These are phyloP conservation scores for Apiospora rasikravindrae DNA, from an alignment of 2,329 filamentous ascomycete species.

Conservation along the genomic window DNA sequence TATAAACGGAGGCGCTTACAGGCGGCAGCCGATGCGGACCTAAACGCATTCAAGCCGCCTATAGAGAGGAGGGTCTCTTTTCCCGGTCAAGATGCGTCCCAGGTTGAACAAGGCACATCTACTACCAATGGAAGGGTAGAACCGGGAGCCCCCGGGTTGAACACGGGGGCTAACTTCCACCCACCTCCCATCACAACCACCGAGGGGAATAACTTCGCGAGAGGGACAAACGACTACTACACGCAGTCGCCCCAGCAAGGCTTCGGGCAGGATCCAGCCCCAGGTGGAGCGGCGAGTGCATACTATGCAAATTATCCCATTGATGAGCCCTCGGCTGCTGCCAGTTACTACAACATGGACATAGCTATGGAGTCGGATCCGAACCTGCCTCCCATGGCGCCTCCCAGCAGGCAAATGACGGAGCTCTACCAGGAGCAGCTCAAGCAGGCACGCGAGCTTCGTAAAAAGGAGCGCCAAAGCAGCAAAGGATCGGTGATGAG, in stretches of 20 bases:
- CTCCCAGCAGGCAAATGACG: constrained; percentile 37
- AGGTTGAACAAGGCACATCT: constrained; percentile 22
- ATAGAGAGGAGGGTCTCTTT: constrained; percentile 18
- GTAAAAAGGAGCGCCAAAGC: constrained; percentile 26
- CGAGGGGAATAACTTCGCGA: constrained; percentile 30
- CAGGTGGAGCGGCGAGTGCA: constrained; percentile 31
- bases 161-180: constrained; percentile 26
- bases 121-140: constrained; percentile 29
- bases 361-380: constrained; percentile 41
- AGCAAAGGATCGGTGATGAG: constrained; percentile 37
- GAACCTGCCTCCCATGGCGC: constrained; percentile 29
- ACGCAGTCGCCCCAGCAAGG: constrained; percentile 28
- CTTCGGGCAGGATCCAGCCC: constrained; percentile 31
- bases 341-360: constrained; percentile 41
- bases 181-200: constrained; percentile 26
- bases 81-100: constrained; percentile 14
- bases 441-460: constrained; percentile 34
- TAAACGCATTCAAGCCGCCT: constrained; percentile 6
- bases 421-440: constrained; percentile 39
- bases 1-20: constrained; percentile 31
- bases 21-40: neutral
- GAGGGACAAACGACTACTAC: constrained; percentile 28
- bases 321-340: constrained; percentile 31
- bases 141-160: constrained; percentile 25
- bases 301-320: constrained; percentile 24